These are phyloP conservation scores for Pestalotiopsis sp. DNA, from an alignment of 2,329 filamentous ascomycete genomes.

Conservation along the genomic window DNA sequence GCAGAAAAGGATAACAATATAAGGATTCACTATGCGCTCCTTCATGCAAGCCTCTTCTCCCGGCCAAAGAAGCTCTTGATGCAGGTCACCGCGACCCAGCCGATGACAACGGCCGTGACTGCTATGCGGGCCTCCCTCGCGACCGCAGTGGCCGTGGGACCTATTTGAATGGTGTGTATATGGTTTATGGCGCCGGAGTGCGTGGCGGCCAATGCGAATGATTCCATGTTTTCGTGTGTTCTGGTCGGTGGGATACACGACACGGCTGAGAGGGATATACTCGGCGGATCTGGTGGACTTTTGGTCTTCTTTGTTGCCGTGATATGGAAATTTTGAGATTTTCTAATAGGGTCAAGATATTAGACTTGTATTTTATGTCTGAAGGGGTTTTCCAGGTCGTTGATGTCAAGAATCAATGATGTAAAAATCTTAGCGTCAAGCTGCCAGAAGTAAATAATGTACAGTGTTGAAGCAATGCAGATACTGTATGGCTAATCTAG, in stretches of 20 bases:
- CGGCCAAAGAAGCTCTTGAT: constrained; percentile 24
- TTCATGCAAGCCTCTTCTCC: not conserved
- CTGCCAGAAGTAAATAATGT: not conserved
- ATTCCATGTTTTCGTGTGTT: constrained; percentile 30
- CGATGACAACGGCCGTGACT: constrained; percentile 29
- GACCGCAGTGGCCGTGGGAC: constrained; percentile 25
- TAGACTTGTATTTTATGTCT: not conserved
- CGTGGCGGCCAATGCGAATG: constrained; percentile 34
- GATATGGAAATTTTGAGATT: too few species aligned
- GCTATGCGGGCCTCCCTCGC: constrained; percentile 34
- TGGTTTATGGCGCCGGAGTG: constrained; percentile 38
- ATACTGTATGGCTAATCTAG: not conserved
- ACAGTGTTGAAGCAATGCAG: not conserved
- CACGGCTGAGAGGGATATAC: not conserved
- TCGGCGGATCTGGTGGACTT: not conserved
- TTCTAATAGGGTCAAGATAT: too few species aligned
- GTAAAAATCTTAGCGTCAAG: not conserved
- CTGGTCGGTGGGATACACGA: not conserved
- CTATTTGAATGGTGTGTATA: constrained; percentile 32
- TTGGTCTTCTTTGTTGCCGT: too few species aligned
- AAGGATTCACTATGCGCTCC: not conserved
- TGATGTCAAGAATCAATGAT: not conserved
- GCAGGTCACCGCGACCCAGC: constrained; percentile 35
- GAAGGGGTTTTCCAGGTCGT: not conserved
- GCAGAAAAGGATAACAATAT: not conserved